Conservation (phyloP, 2,329 filamentous ascomycete genomes). For the Fusarium sp. region DNA sequence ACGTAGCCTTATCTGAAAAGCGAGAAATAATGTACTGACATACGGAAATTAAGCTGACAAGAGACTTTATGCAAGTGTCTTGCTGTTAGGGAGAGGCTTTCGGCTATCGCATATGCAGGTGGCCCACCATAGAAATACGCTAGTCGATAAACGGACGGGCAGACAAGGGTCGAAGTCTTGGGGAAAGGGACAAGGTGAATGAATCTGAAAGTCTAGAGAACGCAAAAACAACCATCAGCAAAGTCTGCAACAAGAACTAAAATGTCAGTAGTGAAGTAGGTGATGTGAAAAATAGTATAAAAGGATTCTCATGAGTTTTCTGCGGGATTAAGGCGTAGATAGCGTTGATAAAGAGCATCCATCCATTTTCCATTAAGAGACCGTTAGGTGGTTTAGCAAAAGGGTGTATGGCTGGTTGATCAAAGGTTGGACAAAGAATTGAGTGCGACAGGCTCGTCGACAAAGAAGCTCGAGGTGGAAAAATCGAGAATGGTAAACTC, state of each 20-base stretch:
- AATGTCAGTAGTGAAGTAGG: background rate
- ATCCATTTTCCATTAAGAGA: slow-evolving; percentile 4
- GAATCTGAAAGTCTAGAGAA: slow-evolving; percentile 36
- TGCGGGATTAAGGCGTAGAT: slow-evolving; percentile 1
- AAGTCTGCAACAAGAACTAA: slow-evolving; percentile 15
- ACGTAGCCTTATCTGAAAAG: slow-evolving; percentile 32
- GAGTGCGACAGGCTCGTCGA: slow-evolving; percentile 17
- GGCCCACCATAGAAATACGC: slow-evolving; percentile 36
- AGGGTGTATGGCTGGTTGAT: slow-evolving; percentile 12
- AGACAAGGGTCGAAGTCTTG: slow-evolving; percentile 33
- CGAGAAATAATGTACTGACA: slow-evolving; percentile 38
- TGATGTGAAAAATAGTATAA: background rate
- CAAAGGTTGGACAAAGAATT: slow-evolving; percentile 38
- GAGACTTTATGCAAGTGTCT: slow-evolving; percentile 29
- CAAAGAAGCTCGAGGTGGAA: slow-evolving; percentile 16
- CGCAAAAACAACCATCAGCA: slow-evolving; percentile 36
- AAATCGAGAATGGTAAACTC: slow-evolving; percentile 9
- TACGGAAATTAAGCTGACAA: slow-evolving; percentile 19
- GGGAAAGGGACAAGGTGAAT: slow-evolving; percentile 19
- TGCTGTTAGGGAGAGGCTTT: slow-evolving; percentile 29
- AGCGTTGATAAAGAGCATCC: slow-evolving; percentile 20
- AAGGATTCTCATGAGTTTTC: background rate
- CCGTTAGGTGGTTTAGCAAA: slow-evolving; percentile 7
- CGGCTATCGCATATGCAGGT: slow-evolving; percentile 34
- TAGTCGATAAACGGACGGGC: slow-evolving; percentile 31